Evolutionary conservation across 257 asterid species (phyloP), one percentile per base, ranked within the genome.

Genomic region (Capsicum rhomboideum): DNA sequence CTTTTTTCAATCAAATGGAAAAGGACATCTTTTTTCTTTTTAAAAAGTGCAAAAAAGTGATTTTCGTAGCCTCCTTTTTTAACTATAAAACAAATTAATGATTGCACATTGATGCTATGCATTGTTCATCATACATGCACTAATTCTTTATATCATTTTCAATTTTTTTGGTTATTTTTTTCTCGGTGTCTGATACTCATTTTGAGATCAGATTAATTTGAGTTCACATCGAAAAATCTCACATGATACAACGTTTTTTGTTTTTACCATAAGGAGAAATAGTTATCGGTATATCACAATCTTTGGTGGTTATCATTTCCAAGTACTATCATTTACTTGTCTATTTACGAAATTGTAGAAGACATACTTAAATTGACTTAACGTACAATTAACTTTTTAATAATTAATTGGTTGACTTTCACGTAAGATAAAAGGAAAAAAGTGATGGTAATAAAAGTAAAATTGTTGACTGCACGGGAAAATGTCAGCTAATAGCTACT

Each of bases 151-250:
- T 72, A 72, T 72, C 56, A 72, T 44, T 71, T 71, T 72, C 37
- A n/a, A 40, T 8, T 61, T 21, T 26, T 23, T 63, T 34, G 4
- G 2, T 34, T 63, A 5, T 13, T 49, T 49, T 28, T 14, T 2
- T 53, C 1, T 2, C 1, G 3, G 0, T 6, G 20, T 61, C 1
- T 6, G 0, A 14, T 64, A 28, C 1, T 2, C 8, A 2, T 0
- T 13, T 13, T 64, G 0, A 0, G 3, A 14, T 6, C 0, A 26
- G 0, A 28, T 64, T 28, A 64, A 63, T 63, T 63, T n/a, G 18
- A 4, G 8, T 56, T 56, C 0, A 20, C 10, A 56, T 56, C 0
- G 4, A 56, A 56, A 56, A 20, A 56, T 2, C 1, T 0, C 28
- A 20, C 1, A 8, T 2, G 5, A 4, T 21, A 58, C 1, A 9